phyloP scores from a whole-genome alignment of 2,329 filamentous ascomycete genomes.

The Calycina marina region DNA sequence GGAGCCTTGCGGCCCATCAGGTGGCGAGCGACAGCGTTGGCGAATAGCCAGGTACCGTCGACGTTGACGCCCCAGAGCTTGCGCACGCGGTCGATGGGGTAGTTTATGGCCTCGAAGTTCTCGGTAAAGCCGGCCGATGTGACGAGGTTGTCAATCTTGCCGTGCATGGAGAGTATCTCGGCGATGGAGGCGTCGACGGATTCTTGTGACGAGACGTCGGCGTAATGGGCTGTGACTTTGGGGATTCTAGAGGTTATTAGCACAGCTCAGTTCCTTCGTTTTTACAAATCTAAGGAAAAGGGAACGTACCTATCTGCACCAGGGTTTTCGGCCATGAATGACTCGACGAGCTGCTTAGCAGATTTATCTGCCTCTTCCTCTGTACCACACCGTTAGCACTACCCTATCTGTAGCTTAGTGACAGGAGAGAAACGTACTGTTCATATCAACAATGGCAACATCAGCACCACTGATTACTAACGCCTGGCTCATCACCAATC shows the following conservation, averaged over 20 bases:
- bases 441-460: constrained; percentile 85
- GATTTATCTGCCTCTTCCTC: constrained; percentile 73
- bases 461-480: constrained; percentile 79
- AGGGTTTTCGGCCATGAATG: constrained; percentile 46
- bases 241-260: constrained; percentile 40
- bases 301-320: constrained; percentile 46
- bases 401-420: background rate
- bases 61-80: constrained; percentile 94
- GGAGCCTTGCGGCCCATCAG: constrained; percentile 66
- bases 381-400: constrained; percentile 25
- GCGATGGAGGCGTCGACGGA: constrained; percentile 63
- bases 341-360: constrained; percentile 50
- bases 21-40: constrained; percentile 71
- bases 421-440: constrained; percentile 47
- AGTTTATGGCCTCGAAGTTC: constrained; percentile 84
- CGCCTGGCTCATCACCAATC: constrained; percentile 84
- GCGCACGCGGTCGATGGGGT: constrained; percentile 79
- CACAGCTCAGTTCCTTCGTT: background rate
- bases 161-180: constrained; percentile 54
- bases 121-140: constrained; percentile 96
- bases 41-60: constrained; percentile 81
- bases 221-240: constrained; percentile 78
- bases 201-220: constrained; percentile 68
- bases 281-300: background rate
- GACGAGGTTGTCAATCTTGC: constrained; percentile 80